Base-by-base conservation (phyloP, 2,329 filamentous ascomycete genomes). In the Fusarium sp. region DNA sequence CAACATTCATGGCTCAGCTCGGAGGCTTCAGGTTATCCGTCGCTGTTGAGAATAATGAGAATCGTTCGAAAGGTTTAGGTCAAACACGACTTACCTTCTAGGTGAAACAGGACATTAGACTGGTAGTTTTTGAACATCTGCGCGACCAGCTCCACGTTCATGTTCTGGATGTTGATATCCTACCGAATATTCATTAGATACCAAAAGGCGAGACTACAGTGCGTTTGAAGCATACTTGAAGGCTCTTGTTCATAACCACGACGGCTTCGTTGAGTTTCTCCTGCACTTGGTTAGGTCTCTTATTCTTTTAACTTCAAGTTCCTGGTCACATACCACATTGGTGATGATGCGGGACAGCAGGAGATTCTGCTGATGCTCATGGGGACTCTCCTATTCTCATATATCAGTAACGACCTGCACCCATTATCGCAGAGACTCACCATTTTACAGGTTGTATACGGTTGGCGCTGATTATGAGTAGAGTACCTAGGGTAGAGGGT, bases 51-150 rank as follows among this genome's bases (percentile, higher is more conserved):
- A 61, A 59, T 43, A 34, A 57, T 60, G 57, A 15, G 36, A 40
- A 52, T 1, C 11, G 23, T 11, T 18, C 18, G 7, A 2, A 18
- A 13, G 7, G 9, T 16, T 1, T 13, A 12, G 50, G 7, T 16
- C 23, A 18, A 16, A 36, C 15, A 28, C 43, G 39, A 53, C 79
- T 72, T 85, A 97, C 96, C 96, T 90, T 98, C 96, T 7, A 99
- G 87, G 76, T 99, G 96, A 80, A 99, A 98, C 7, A 98, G 84
- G 13, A 98, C 95, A 75, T 98, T 99, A 11, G 94, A 97, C 80
- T 98, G 95, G 80, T 99, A 99, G 82, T 98, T 99, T 85, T 98
- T 98, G 86, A 98, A 99, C 96, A 99, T 99, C 79, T 98, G 95
- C 1, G 95, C 95, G 6, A 98, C 96, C 3, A 98, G 88, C 83